phyloP scores from a whole-genome alignment of 1,284 basidiomycete genomes.

The Boletus mariae region DNA sequence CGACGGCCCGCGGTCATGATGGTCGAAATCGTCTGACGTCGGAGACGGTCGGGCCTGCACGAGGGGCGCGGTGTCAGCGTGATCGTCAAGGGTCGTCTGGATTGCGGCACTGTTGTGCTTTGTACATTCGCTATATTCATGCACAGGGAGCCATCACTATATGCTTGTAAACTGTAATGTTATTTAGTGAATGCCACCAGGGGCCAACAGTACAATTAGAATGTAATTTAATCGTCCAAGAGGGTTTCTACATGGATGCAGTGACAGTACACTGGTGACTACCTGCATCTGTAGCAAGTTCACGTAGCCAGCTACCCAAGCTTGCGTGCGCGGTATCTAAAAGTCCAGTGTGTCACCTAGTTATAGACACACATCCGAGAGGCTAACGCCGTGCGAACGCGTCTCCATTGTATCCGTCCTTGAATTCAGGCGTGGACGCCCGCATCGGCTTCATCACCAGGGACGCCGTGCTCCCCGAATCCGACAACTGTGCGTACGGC shows the following conservation, averaged over 20 bases:
- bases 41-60: slow-evolving; percentile 2
- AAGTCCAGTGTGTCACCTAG: slow-evolving; percentile 1
- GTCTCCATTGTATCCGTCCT: slow-evolving; percentile 10
- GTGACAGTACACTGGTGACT: not conserved
- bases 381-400: slow-evolving; percentile 10
- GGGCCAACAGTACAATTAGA: slow-evolving; percentile 4
- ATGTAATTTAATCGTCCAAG: not conserved
- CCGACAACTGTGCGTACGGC: slow-evolving; percentile 25
- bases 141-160: not conserved
- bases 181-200: not conserved
- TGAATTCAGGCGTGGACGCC: slow-evolving; percentile 6
- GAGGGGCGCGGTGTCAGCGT: slow-evolving; percentile 16
- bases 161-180: not conserved
- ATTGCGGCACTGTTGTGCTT: slow-evolving; percentile 4
- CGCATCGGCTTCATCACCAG: slow-evolving; percentile 30
- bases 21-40: not conserved
- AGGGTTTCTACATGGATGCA: not conserved
- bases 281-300: slow-evolving; percentile 12
- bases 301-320: slow-evolving; percentile 32
- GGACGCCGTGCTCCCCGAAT: slow-evolving; percentile 26
- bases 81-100: slow-evolving; percentile 15
- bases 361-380: not conserved
- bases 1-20: too few species aligned
- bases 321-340: slow-evolving; percentile 18
- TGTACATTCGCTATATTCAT: slow-evolving; percentile 7